Evolutionary conservation across 805 yeast species (phyloP).

Genomic region (Suhomyces vadensis): DNA sequence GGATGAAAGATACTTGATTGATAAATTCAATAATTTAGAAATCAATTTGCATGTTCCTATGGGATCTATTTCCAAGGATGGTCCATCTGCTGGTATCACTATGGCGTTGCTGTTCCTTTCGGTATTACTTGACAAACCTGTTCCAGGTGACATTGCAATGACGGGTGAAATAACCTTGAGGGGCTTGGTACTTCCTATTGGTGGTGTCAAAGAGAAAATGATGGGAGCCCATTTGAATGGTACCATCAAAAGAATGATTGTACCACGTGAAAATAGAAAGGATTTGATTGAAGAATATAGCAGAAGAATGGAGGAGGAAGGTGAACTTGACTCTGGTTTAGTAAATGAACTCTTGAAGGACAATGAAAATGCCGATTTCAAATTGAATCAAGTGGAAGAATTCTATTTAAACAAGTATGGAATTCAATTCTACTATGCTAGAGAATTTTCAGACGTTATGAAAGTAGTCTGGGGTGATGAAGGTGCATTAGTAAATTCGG

Average conservation of each 20-base stretch:
- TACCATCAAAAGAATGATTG: slow-evolving; percentile 56
- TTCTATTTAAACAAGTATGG: slow-evolving; percentile 56
- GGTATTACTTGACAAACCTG: slow-evolving; percentile 43
- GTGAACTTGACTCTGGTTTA: slow-evolving; percentile 18
- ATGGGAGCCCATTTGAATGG: slow-evolving; percentile 74
- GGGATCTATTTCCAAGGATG: slow-evolving; percentile 50
- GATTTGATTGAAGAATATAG: slow-evolving; percentile 64
- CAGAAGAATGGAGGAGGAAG: slow-evolving; percentile 34
- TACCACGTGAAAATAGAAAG: slow-evolving; percentile 69
- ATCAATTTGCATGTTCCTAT: slow-evolving; percentile 54
- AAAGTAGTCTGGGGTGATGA: slow-evolving; percentile 66
- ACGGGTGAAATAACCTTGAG: slow-evolving; percentile 83
- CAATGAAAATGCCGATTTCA: slow-evolving; percentile 31
- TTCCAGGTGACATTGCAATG: slow-evolving; percentile 63
- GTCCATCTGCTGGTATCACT: slow-evolving; percentile 53
- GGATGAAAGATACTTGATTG: slow-evolving; percentile 33
- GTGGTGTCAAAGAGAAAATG: slow-evolving; percentile 76
- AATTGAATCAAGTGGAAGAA: slow-evolving; percentile 42
- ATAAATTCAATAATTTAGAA: slow-evolving; percentile 53
- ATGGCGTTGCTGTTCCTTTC: slow-evolving; percentile 51
- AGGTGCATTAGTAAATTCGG: slow-evolving; percentile 18
- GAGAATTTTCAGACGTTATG: slow-evolving; percentile 77
- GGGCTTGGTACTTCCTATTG: slow-evolving; percentile 78
- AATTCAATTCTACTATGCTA: slow-evolving; percentile 62
- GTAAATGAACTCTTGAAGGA: slow-evolving; percentile 40